Conservation (phyloP, 257 asterid genomes). For the Marsdenia floribunda region DNA sequence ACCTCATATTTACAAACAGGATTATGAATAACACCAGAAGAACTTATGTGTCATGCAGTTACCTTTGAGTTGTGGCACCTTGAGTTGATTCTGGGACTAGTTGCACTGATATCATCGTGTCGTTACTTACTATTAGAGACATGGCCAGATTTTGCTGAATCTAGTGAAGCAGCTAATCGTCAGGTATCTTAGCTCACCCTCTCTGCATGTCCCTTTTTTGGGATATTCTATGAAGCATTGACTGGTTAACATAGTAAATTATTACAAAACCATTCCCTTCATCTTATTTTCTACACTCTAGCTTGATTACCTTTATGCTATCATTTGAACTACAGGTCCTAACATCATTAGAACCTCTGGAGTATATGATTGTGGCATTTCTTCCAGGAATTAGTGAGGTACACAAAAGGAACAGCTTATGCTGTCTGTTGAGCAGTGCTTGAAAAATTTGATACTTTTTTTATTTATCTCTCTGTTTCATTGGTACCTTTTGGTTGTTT, state of each 20-base stretch:
- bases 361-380: constrained; percentile 72
- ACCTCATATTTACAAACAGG: not conserved
- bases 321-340: constrained; percentile 51
- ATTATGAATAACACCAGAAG: constrained; percentile 1
- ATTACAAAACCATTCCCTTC: not conserved
- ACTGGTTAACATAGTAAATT: not conserved
- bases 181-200: constrained; percentile 38
- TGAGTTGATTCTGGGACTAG: constrained; percentile 65
- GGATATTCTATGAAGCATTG: not conserved
- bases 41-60: constrained; percentile 39
- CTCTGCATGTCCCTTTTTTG: not conserved
- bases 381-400: constrained; percentile 90
- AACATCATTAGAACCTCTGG: constrained; percentile 69
- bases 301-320: not conserved
- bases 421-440: not conserved
- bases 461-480: constrained; percentile 1
- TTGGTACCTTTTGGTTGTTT: constrained; percentile 2
- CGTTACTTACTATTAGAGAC: constrained; percentile 62
- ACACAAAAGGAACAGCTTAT: not conserved
- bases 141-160: constrained; percentile 83
- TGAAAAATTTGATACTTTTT: not conserved
- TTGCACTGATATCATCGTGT: constrained; percentile 59
- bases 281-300: not conserved
- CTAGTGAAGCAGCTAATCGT: constrained; percentile 75
- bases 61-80: constrained; percentile 66